phyloP scores from a whole-genome alignment of 768 basidiomycete genomes.

The Hygrocybe coccinea region DNA sequence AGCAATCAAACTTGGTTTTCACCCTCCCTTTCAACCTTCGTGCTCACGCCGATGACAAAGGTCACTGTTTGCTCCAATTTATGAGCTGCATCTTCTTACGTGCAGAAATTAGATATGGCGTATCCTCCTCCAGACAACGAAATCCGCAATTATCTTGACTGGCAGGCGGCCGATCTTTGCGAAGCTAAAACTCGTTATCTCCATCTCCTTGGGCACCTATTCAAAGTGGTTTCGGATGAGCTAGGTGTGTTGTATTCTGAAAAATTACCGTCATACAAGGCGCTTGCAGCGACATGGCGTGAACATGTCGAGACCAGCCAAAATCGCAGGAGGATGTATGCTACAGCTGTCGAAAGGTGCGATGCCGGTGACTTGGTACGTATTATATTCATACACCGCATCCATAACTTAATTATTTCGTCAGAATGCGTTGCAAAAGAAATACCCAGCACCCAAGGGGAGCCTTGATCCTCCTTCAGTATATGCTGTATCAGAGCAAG shows the following conservation, averaged over 20 bases:
- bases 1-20: constrained; percentile 14
- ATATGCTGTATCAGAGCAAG: background rate
- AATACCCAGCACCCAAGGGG: too few relatives aligned
- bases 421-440: too few relatives aligned
- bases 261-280: too few relatives aligned
- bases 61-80: background rate
- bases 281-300: too few relatives aligned
- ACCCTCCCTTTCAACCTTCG: constrained; percentile 16
- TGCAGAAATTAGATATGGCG: background rate
- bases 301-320: too few relatives aligned
- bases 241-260: too few relatives aligned
- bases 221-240: background rate
- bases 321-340: too few relatives aligned
- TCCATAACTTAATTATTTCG: too few relatives aligned
- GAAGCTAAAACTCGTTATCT: background rate
- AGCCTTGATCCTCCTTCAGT: background rate
- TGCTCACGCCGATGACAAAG: background rate
- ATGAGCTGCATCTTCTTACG: background rate
- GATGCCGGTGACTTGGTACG: too few relatives aligned
- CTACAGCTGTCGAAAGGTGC: too few relatives aligned
- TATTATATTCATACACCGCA: too few relatives aligned
- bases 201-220: background rate
- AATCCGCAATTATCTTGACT: background rate
- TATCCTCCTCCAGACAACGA: constrained; percentile 1
- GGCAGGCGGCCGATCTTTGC: background rate